These are phyloP conservation scores for Spiraea crenata DNA, from an alignment of 331 rosid genomes.

Conservation along the genomic window DNA sequence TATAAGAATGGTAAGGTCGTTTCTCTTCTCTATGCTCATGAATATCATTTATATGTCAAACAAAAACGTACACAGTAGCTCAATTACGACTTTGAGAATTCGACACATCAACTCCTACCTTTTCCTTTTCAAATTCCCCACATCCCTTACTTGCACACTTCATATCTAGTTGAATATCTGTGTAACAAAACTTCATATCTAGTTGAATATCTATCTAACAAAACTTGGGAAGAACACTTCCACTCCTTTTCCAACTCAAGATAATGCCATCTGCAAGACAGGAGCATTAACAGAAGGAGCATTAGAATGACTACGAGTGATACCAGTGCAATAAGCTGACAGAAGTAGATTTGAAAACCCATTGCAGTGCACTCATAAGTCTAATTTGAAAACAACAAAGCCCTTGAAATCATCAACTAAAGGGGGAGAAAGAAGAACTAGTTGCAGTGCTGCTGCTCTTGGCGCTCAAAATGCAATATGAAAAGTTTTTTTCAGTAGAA, in stretches of 20 bases:
- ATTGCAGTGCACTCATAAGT: background rate
- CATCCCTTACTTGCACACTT: background rate
- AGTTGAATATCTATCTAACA: slow-evolving; percentile 5
- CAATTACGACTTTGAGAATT: background rate
- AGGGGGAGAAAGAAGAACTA: background rate
- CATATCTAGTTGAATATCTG: background rate
- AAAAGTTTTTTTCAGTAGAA: background rate
- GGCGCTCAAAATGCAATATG: background rate
- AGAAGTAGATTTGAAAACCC: background rate
- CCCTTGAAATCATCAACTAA: background rate
- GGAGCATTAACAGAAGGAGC: background rate
- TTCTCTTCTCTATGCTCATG: background rate
- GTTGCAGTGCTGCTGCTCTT: background rate
- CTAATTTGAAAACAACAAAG: background rate
- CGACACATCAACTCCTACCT: background rate
- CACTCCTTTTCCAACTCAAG: slow-evolving; percentile 7
- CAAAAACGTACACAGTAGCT: background rate
- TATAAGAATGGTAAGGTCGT: background rate
- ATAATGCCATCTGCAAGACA: slow-evolving; percentile 19
- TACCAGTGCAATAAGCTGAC: background rate
- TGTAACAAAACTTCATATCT: background rate
- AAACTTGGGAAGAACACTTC: slow-evolving; percentile 20
- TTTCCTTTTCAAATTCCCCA: background rate
- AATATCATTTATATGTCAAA: background rate
- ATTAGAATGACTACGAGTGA: background rate